phyloP scores from a whole-genome alignment of 495 filamentous ascomycete genomes.

The Xylaria acuta region DNA sequence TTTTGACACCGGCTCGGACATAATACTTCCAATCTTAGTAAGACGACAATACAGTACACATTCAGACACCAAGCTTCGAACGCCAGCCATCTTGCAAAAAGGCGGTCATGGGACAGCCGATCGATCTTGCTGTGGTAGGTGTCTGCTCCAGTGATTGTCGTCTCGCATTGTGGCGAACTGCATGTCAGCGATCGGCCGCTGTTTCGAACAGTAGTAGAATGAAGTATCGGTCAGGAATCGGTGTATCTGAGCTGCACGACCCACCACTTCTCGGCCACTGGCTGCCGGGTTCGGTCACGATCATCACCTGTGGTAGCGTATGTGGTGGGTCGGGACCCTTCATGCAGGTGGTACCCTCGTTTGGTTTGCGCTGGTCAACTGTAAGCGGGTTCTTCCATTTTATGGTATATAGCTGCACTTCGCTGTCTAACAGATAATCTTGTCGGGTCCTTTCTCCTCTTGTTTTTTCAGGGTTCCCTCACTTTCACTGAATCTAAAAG shows the following conservation, averaged over 20 bases:
- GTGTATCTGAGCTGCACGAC: not conserved
- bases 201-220: not conserved
- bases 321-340: not conserved
- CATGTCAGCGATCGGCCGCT: slow-evolving; percentile 1
- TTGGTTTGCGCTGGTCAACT: not conserved
- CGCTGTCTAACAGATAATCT: not conserved
- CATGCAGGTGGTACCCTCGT: not conserved
- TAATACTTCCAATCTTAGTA: slow-evolving; percentile 2
- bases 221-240: not conserved
- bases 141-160: not conserved
- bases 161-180: slow-evolving; percentile 17
- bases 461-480: not conserved
- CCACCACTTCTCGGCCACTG: slow-evolving; percentile 6
- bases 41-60: not conserved
- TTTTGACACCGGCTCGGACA: not conserved
- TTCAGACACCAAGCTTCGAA: not conserved
- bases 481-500: not conserved
- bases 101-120: not conserved
- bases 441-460: not conserved
- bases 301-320: slow-evolving; percentile 7
- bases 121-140: not conserved
- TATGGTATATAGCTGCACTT: not conserved
- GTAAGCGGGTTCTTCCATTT: not conserved
- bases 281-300: slow-evolving; percentile 23
- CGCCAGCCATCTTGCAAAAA: not conserved